Percentiles rank a stretch among this genome's conserved stretches.
Evolutionary conservation across 495 filamentous ascomycete species (phyloP).

Genomic region (Aspergillus wentii): DNA sequence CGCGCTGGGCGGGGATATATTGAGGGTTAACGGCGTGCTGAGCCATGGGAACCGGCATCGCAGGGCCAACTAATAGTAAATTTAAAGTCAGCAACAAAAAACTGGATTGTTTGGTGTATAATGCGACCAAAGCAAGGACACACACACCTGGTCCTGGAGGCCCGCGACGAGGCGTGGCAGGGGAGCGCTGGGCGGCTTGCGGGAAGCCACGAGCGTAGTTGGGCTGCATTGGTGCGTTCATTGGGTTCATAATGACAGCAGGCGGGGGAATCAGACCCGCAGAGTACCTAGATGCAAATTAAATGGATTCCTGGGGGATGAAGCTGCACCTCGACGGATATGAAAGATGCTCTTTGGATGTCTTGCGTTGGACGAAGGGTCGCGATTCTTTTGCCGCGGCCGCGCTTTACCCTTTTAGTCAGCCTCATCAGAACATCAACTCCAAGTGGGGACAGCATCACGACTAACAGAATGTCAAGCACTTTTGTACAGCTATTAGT

Average conservation of each 20-base stretch:
- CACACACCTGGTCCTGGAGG: constrained; percentile 33
- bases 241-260: no score
- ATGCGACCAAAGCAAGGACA: constrained; percentile 6
- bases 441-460: no score
- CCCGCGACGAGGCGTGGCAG: constrained; percentile 43
- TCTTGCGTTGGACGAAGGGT: constrained; percentile 6
- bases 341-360: not conserved
- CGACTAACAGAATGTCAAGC: no score
- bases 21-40: constrained; percentile 38
- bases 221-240: constrained; percentile 42
- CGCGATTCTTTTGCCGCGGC: constrained; percentile 37
- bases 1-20: constrained; percentile 38
- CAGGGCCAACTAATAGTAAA: constrained; percentile 17
- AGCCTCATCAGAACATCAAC: constrained; percentile 7
- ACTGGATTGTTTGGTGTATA: not conserved
- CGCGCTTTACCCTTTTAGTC: constrained; percentile 38
- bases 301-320: not conserved
- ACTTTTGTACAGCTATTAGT: no score
- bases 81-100: constrained; percentile 2
- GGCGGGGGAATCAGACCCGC: constrained; percentile 1
- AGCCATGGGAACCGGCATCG: constrained; percentile 35
- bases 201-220: constrained; percentile 41
- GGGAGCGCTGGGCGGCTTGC: constrained; percentile 37
- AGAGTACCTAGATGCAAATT: constrained; percentile 2
- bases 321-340: constrained; percentile 1